A percentile compares a stretch with the other conserved stretches of the same genome.
These are phyloP conservation scores for Lomentospora prolificans DNA, from an alignment of 2,329 filamentous ascomycete genomes.

Conservation along the genomic window DNA sequence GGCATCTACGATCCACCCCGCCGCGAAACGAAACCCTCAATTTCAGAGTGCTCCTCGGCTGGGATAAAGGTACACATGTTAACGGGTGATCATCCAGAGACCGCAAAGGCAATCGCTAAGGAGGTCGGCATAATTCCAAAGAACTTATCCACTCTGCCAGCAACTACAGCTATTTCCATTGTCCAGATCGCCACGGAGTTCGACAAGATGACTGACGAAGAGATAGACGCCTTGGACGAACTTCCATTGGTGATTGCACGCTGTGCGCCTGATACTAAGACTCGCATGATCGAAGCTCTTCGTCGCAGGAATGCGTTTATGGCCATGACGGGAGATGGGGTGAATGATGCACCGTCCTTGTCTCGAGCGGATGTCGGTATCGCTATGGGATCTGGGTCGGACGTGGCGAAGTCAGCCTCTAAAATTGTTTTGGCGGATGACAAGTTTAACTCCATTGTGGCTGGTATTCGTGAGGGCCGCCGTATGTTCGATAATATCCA, in stretches of 20 bases:
- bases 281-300: slow-evolving; percentile 82
- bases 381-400: slow-evolving; percentile 80
- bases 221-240: slow-evolving; percentile 67
- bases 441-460: slow-evolving; percentile 79
- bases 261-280: slow-evolving; percentile 78
- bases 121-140: slow-evolving; percentile 68
- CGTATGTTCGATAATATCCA: slow-evolving; percentile 86
- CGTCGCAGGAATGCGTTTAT: slow-evolving; percentile 67
- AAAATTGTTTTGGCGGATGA: slow-evolving; percentile 80
- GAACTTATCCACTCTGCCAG: slow-evolving; percentile 49
- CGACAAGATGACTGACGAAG: slow-evolving; percentile 62
- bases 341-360: slow-evolving; percentile 77
- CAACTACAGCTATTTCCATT: slow-evolving; percentile 54
- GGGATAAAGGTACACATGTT: slow-evolving; percentile 78
- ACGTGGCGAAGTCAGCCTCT: slow-evolving; percentile 74
- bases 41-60: slow-evolving; percentile 59
- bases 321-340: slow-evolving; percentile 83
- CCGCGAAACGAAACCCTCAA: slow-evolving; percentile 64
- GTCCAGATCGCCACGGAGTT: slow-evolving; percentile 72
- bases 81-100: slow-evolving; percentile 72
- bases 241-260: slow-evolving; percentile 75
- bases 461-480: slow-evolving; percentile 72
- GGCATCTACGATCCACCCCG: slow-evolving; percentile 83
- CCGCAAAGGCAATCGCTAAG: slow-evolving; percentile 66
- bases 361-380: slow-evolving; percentile 78